phyloP scores from a whole-genome alignment of 2,329 filamentous ascomycete genomes.

The Neofusicoccum sp. region DNA sequence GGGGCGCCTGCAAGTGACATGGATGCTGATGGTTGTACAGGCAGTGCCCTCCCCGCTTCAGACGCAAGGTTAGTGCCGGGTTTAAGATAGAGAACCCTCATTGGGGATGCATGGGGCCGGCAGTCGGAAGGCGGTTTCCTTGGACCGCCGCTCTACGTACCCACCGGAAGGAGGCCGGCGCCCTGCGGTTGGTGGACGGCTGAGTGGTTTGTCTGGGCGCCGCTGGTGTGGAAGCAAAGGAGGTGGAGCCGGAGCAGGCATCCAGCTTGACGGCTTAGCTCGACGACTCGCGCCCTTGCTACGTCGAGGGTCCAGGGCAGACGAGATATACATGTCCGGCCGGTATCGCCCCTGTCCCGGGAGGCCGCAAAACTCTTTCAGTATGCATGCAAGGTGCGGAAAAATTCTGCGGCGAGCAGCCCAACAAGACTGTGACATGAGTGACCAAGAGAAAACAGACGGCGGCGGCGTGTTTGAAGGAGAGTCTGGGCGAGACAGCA shows the following conservation, averaged over 20 bases:
- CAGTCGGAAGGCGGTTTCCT: neutral
- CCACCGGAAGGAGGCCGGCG: neutral
- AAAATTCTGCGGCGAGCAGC: neutral
- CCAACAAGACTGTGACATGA: no score
- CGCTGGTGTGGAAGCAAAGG: neutral
- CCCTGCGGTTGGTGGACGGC: neutral
- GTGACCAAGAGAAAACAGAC: neutral
- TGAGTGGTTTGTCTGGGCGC: constrained; percentile 7
- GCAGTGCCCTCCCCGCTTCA: constrained; percentile 4
- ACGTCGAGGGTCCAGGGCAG: neutral
- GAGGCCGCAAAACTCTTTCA: neutral
- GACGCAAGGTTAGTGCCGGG: constrained; percentile 6
- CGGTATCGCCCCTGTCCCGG: neutral
- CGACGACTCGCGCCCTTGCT: neutral
- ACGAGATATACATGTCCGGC: neutral
- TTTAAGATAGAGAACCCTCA: neutral
- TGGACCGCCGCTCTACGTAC: neutral
- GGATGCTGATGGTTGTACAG: constrained; percentile 9
- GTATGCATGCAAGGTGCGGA: neutral
- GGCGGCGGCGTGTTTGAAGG: neutral
- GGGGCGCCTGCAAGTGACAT: constrained; percentile 12
- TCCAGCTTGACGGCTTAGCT: neutral
- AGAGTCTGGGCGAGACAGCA: neutral
- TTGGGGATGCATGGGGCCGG: neutral
- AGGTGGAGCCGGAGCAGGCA: constrained; percentile 6